Percentiles rank a stretch among this genome's conserved stretches.
These are phyloP conservation scores for Lolium rigidum DNA, from an alignment of 176 grass and related monocot genomes.

Conservation along the genomic window DNA sequence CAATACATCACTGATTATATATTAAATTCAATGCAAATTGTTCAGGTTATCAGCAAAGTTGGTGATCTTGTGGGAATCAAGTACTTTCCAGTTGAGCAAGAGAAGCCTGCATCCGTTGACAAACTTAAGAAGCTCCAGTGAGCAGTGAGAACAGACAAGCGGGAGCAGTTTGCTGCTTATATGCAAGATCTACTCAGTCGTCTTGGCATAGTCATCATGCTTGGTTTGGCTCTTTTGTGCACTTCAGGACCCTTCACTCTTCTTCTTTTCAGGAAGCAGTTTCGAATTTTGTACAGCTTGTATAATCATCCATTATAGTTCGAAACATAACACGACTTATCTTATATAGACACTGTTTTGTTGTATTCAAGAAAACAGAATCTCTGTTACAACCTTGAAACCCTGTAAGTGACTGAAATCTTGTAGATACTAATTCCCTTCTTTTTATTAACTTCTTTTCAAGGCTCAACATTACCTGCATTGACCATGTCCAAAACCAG, in stretches of 20 bases:
- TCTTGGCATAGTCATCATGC: conserved; percentile 21
- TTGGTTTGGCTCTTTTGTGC: conserved; percentile 44
- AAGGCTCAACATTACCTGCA: not conserved
- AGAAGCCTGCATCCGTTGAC: conserved; percentile 48
- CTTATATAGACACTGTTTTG: conserved; percentile 35
- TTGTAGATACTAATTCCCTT: conserved; percentile 28
- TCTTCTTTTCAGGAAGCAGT: conserved; percentile 34
- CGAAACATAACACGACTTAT: conserved; percentile 13
- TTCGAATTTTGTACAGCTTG: conserved; percentile 55
- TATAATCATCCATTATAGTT: conserved; percentile 49
- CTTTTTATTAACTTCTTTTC: conserved; percentile 1
- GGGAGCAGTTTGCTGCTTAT: conserved; percentile 40
- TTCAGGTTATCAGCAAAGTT: conserved; percentile 97
- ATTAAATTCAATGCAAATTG: conserved; percentile 32
- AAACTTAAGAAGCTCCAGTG: conserved; percentile 78
- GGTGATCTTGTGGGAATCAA: conserved; percentile 96
- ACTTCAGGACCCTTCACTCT: conserved; percentile 17
- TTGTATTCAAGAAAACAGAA: conserved; percentile 37
- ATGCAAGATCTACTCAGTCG: conserved; percentile 42
- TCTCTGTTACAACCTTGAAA: conserved; percentile 19
- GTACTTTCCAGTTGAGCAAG: conserved; percentile 85
- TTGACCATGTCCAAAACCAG: not conserved
- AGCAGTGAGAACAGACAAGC: conserved; percentile 7
- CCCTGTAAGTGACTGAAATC: conserved; percentile 27
- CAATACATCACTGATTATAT: not conserved